These are phyloP conservation scores for Coemansia sp. DNA, from an alignment of 192 early-diverging fungal species.

Conservation along the genomic window DNA sequence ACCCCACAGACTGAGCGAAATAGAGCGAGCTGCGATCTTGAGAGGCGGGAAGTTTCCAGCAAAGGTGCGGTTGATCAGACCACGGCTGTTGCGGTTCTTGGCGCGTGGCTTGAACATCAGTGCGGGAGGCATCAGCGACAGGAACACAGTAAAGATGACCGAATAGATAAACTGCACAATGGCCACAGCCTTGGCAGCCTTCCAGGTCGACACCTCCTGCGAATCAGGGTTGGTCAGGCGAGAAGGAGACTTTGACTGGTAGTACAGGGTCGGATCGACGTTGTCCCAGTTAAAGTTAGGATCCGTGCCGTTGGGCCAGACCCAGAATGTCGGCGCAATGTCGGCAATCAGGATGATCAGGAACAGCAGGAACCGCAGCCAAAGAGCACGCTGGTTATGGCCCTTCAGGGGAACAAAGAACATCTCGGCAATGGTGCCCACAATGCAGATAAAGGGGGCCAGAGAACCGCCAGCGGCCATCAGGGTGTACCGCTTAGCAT, in stretches of 20 bases:
- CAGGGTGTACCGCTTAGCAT: slow-evolving; percentile 63
- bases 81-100: slow-evolving; percentile 58
- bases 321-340: slow-evolving; percentile 64
- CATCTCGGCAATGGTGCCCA: slow-evolving; percentile 70
- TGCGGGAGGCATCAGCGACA: slow-evolving; percentile 69
- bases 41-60: slow-evolving; percentile 76
- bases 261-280: slow-evolving; percentile 29
- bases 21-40: slow-evolving; percentile 63
- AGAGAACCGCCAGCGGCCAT: slow-evolving; percentile 71
- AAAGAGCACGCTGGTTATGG: slow-evolving; percentile 60
- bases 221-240: slow-evolving; percentile 27
- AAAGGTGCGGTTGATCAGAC: slow-evolving; percentile 65
- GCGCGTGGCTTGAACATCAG: slow-evolving; percentile 61
- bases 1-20: slow-evolving; percentile 73
- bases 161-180: slow-evolving; percentile 71
- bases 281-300: slow-evolving; percentile 48
- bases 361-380: slow-evolving; percentile 60
- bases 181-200: slow-evolving; percentile 62
- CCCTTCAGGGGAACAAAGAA: slow-evolving; percentile 67
- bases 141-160: slow-evolving; percentile 64
- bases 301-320: slow-evolving; percentile 52
- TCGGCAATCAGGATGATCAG: slow-evolving; percentile 64
- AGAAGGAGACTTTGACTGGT: slow-evolving; percentile 37
- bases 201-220: slow-evolving; percentile 31
- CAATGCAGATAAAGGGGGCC: slow-evolving; percentile 67